phyloP scores from a whole-genome alignment of 2,329 filamentous ascomycete species.

The Fusarium sp. region DNA sequence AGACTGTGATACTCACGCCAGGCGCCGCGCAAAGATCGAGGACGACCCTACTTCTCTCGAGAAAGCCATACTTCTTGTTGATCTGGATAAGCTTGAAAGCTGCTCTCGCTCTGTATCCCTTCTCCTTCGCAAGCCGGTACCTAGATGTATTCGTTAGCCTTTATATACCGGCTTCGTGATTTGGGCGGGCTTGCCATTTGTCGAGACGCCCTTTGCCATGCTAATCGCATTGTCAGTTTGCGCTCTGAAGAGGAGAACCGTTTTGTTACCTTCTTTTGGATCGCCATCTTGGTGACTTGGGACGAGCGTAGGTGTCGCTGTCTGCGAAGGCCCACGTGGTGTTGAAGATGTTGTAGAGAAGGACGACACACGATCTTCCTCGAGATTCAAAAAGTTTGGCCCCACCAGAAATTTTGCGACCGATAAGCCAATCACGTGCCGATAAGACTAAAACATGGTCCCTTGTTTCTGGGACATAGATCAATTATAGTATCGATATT shows the following conservation, averaged over 20 bases:
- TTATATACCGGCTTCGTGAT: too few relatives aligned
- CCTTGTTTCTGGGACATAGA: neutral
- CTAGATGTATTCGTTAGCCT: too few relatives aligned
- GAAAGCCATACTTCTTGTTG: slow-evolving; percentile 98
- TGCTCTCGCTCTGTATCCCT: slow-evolving; percentile 44
- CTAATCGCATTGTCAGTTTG: slow-evolving; percentile 50
- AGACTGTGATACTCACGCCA: slow-evolving; percentile 64
- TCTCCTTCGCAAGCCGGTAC: too few relatives aligned
- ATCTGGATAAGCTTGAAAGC: slow-evolving; percentile 98
- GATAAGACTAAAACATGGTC: slow-evolving; percentile 36
- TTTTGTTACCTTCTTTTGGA: slow-evolving; percentile 75
- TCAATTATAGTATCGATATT: neutral
- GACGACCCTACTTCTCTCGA: slow-evolving; percentile 95
- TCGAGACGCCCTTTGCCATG: slow-evolving; percentile 98
- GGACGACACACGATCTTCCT: slow-evolving; percentile 17
- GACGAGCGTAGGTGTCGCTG: neutral
- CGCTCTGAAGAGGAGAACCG: rapidly evolving
- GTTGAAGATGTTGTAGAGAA: neutral
- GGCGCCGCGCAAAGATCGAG: slow-evolving; percentile 98
- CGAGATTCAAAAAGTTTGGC: neutral
- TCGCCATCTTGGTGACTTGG: slow-evolving; percentile 71
- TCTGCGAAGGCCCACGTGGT: neutral
- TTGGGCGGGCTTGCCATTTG: slow-evolving; percentile 56
- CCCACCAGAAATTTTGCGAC: slow-evolving; percentile 48
- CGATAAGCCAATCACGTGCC: slow-evolving; percentile 47